These are phyloP conservation scores for Trametes cinnabarina DNA, from an alignment of 768 basidiomycete species.

Conservation along the genomic window DNA sequence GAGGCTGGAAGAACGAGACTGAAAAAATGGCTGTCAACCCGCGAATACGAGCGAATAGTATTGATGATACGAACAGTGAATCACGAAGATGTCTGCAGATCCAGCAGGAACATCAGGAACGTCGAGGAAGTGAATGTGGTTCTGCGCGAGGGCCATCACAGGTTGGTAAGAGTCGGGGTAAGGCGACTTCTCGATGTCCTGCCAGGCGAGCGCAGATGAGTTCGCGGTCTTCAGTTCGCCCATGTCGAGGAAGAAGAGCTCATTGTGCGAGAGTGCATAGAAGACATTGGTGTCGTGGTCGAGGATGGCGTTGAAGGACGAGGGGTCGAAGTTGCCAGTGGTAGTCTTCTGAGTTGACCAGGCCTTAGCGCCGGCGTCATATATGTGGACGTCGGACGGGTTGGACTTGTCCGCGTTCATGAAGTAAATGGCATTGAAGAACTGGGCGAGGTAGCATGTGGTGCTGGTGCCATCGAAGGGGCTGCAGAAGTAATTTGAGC, in stretches of 20 bases:
- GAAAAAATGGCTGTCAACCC: neutral
- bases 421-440: constrained; percentile 83
- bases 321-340: constrained; percentile 56
- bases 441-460: constrained; percentile 78
- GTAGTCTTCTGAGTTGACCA: constrained; percentile 76
- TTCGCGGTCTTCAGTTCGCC: constrained; percentile 58
- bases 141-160: constrained; percentile 79
- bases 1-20: constrained; percentile 82
- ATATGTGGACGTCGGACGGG: constrained; percentile 74
- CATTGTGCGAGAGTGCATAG: constrained; percentile 67
- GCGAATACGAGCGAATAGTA: neutral
- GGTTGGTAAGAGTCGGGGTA: constrained; percentile 59
- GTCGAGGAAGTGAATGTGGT: constrained; percentile 82
- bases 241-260: constrained; percentile 73
- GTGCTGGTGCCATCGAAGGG: constrained; percentile 63
- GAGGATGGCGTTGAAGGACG: constrained; percentile 67
- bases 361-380: constrained; percentile 63
- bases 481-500: constrained; percentile 33
- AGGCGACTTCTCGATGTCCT: constrained; percentile 52
- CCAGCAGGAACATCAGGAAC: constrained; percentile 68
- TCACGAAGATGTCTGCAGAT: constrained; percentile 75
- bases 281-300: constrained; percentile 96
- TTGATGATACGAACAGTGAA: constrained; percentile 66
- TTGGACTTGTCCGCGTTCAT: constrained; percentile 72
- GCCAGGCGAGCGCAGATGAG: constrained; percentile 60